Evolutionary conservation across 352 stramenopile genomes (phyloP).

Genomic region (Pythium brachiatum): DNA sequence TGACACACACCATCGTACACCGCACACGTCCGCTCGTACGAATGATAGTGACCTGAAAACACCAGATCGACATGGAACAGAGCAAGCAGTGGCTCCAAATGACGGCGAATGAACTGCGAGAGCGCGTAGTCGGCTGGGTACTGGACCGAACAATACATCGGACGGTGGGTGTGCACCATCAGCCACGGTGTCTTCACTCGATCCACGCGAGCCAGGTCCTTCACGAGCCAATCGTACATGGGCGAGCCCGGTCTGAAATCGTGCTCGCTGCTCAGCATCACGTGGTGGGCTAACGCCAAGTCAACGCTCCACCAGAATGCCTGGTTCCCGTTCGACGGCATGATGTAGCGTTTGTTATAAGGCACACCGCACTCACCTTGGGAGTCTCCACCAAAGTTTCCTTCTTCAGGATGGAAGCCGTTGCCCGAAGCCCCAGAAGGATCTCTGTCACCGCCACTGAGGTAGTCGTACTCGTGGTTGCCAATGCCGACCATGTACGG

Average conservation of each 20-base stretch:
- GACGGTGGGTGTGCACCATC: conserved; percentile 25
- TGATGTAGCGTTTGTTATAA: conserved; percentile 45
- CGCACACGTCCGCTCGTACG: conserved; percentile 29
- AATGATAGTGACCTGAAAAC: conserved; percentile 29
- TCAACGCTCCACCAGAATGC: conserved; percentile 30
- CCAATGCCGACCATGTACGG: conserved; percentile 59
- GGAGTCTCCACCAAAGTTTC: conserved; percentile 21
- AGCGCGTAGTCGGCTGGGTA: conserved; percentile 11
- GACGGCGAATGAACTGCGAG: conserved; percentile 12
- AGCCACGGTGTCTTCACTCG: conserved; percentile 25
- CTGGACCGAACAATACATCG: conserved; percentile 26
- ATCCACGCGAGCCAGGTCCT: conserved; percentile 22
- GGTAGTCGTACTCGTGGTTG: conserved; percentile 30
- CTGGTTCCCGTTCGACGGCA: conserved; percentile 32
- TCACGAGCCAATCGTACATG: conserved; percentile 28
- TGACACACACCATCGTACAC: conserved; percentile 15
- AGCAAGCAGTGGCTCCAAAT: conserved; percentile 19
- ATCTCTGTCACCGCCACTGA: conserved; percentile 16
- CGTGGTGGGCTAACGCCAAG: conserved; percentile 23
- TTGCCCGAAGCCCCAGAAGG: conserved; percentile 13
- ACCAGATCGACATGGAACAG: conserved; percentile 28
- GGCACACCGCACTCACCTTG: conserved; percentile 77
- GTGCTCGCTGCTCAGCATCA: conserved; percentile 29
- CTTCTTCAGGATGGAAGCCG: conserved; percentile 21
- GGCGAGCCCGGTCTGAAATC: conserved; percentile 21